Percentiles rank a stretch among this genome's conserved stretches.
phyloP scores from a whole-genome alignment of 2,329 filamentous ascomycete species.

The Claviceps maximensis region DNA sequence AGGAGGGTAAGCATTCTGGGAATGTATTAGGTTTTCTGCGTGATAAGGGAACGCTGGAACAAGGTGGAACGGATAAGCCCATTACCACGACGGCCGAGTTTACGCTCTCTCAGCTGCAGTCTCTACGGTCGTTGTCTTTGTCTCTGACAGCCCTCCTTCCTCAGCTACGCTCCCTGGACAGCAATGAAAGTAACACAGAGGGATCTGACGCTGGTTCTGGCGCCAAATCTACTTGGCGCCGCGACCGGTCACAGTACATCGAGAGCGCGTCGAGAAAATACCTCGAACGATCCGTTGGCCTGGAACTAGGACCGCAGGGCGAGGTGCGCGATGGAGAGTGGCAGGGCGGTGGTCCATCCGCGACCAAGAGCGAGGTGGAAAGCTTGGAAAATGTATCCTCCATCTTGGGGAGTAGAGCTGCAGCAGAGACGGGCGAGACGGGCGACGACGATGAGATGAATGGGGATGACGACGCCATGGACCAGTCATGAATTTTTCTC shows the following conservation, averaged over 20 bases:
- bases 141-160: slow-evolving; percentile 52
- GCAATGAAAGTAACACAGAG: neutral
- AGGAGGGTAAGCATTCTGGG: neutral
- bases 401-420: slow-evolving; percentile 23
- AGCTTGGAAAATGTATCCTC: slow-evolving; percentile 38
- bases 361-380: slow-evolving; percentile 42
- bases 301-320: slow-evolving; percentile 49
- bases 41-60: slow-evolving; percentile 35
- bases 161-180: slow-evolving; percentile 30
- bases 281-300: slow-evolving; percentile 54
- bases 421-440: neutral
- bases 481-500: slow-evolving; percentile 8
- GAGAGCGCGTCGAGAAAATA: slow-evolving; percentile 67
- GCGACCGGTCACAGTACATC: slow-evolving; percentile 68
- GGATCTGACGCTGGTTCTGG: slow-evolving; percentile 17
- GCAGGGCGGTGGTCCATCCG: slow-evolving; percentile 39
- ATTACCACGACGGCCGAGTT: slow-evolving; percentile 64
- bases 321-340: slow-evolving; percentile 53
- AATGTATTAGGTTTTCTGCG: slow-evolving; percentile 42
- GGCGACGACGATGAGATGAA: neutral
- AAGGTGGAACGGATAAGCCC: slow-evolving; percentile 38
- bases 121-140: slow-evolving; percentile 52
- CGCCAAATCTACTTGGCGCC: slow-evolving; percentile 39
- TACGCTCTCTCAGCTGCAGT: slow-evolving; percentile 69
- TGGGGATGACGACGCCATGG: slow-evolving; percentile 14